Conservation (phyloP, 306 rosid species). For the Prunus mume region DNA sequence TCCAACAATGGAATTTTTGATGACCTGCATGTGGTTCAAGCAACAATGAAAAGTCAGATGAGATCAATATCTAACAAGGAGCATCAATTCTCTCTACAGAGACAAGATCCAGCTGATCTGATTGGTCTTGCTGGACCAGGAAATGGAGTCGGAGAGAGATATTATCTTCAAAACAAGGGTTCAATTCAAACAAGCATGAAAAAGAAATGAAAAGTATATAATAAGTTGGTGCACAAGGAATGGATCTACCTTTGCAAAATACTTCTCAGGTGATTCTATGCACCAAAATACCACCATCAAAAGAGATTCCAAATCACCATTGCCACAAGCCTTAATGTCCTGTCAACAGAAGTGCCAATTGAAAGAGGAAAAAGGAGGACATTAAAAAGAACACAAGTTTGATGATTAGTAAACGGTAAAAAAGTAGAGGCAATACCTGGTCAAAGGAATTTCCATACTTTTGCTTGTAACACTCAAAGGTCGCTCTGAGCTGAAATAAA, state of each 20-base stretch:
- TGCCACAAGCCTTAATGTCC: conserved; percentile 59
- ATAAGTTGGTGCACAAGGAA: background rate
- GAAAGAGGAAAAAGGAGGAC: background rate
- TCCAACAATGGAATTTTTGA: conserved; percentile 63
- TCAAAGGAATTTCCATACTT: conserved; percentile 56
- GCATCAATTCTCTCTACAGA: background rate
- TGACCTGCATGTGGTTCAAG: conserved; percentile 49
- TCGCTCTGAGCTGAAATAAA: conserved; percentile 73
- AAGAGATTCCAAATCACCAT: conserved; percentile 55
- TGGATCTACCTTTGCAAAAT: conserved; percentile 76
- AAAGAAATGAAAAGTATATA: no score
- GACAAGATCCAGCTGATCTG: background rate
- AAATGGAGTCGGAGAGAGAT: no score
- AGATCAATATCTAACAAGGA: background rate
- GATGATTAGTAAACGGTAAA: background rate
- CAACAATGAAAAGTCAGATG: background rate
- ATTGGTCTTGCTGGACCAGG: no score
- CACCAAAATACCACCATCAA: conserved; percentile 50
- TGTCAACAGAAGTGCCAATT: conserved; percentile 33
- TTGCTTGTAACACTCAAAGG: conserved; percentile 62
- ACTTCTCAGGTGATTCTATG: conserved; percentile 69
- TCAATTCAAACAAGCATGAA: no score
- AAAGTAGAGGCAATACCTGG: conserved; percentile 46
- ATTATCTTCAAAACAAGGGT: no score
- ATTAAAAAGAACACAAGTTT: background rate